These are phyloP conservation scores for Diaporthe eres DNA, from an alignment of 2,329 filamentous ascomycete genomes.

Conservation along the genomic window DNA sequence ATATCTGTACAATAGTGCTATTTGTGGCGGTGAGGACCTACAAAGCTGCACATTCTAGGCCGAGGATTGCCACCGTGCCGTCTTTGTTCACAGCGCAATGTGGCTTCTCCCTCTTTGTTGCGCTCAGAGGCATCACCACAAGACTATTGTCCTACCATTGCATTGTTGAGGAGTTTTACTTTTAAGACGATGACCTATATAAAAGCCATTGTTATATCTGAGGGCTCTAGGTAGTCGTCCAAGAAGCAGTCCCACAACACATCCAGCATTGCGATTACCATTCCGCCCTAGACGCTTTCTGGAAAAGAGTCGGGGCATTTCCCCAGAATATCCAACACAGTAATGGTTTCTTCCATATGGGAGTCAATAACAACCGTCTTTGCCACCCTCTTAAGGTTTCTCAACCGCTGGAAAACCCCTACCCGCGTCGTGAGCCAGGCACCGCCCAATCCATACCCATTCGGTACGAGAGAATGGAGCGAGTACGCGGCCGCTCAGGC, in stretches of 20 bases:
- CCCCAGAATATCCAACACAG: background rate
- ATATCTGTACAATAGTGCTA: background rate
- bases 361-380: background rate
- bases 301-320: background rate
- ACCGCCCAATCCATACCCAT: background rate
- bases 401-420: background rate
- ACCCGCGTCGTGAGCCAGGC: background rate
- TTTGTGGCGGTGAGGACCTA: background rate
- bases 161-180: background rate
- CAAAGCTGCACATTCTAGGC: background rate
- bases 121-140: background rate
- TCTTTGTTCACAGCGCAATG: conserved; percentile 5
- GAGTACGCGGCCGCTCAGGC: background rate
- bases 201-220: background rate
- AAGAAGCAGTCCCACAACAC: background rate
- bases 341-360: background rate
- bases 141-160: background rate
- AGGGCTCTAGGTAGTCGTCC: background rate
- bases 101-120: conserved; percentile 12
- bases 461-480: background rate
- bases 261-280: background rate
- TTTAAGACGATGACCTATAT: background rate
- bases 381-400: background rate
- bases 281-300: background rate
- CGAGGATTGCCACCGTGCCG: background rate